Base-by-base conservation (phyloP, 768 basidiomycete genomes). In the Russula griseocarnosa region DNA sequence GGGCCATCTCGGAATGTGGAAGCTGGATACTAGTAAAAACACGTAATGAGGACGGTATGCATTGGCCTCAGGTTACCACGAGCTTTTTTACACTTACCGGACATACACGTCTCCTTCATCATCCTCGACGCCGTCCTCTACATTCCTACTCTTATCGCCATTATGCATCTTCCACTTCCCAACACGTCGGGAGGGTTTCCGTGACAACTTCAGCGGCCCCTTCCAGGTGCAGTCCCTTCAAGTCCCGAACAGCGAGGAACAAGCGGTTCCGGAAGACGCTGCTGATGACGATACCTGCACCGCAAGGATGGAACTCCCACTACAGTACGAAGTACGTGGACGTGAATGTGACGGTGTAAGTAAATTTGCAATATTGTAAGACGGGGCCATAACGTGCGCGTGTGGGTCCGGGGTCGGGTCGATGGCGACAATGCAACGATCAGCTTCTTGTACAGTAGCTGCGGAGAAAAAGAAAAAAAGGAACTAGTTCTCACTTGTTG, bases 101-200 rank as follows among this genome's bases (percentile, higher is more conserved):
- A 59, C 63, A 22, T 64, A 64, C 20, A 67, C 58, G n/a, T 65
- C 67, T 1, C 42, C 60, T 6, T 66, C 30, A 30, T 30, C 62
- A 24, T 64, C 57, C 5, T 69, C 22, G n/a, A 4, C 62, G 3
- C 32, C 58, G 9, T 55, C 66, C 13, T 62, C 66, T 1, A 46
- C 28, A 22, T 10, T 47, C 46, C 46, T n/a, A 13, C 10, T 47
- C n/a, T n/a, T 47, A 42, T 34, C 57, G 20, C 55, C 60, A 16
- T 67, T 55, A 36, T 55, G 51, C 64, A 66, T 60, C 36, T n/a
- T 69, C 68, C 51, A 67, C 44, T 24, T 69, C 68, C 68, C 68
- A 69, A 9, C 66, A 65, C 47, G 58, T 60, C 13, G 68, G 68
- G 60, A 67, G 67, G 13, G 55, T 30, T 24, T 62, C 63, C 1